A percentile compares a stretch with the other conserved stretches of the same genome.
Conservation (phyloP, 2,329 filamentous ascomycete genomes). For the Beauveria sp. region DNA sequence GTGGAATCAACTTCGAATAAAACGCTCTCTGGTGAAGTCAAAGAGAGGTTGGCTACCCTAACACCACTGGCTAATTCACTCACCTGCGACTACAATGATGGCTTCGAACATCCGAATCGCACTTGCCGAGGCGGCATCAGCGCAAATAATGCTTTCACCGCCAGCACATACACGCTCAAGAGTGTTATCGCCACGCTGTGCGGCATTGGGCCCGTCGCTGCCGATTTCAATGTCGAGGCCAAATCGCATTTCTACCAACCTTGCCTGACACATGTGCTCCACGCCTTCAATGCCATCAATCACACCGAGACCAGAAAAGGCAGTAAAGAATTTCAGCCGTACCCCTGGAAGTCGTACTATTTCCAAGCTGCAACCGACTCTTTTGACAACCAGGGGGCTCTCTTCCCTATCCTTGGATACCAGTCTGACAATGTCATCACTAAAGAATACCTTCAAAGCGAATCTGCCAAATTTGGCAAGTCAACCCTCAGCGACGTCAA, state of each 20-base stretch:
- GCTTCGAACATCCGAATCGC: constrained; percentile 15
- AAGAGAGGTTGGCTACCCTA: constrained; percentile 21
- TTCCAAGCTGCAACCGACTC: constrained; percentile 27
- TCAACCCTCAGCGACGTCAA: constrained; percentile 25
- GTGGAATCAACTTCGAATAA: constrained; percentile 23
- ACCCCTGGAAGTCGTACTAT: constrained; percentile 25
- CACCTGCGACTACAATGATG: constrained; percentile 29
- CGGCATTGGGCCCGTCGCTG: constrained; percentile 32
- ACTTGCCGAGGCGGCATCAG: constrained; percentile 30
- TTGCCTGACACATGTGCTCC: constrained; percentile 33
- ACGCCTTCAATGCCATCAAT: constrained; percentile 23
- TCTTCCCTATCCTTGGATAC: constrained; percentile 27
- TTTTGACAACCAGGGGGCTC: constrained; percentile 26
- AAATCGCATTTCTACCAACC: constrained; percentile 36
- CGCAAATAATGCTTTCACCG: constrained; percentile 33
- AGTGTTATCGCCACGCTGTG: constrained; percentile 35
- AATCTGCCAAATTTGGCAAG: constrained; percentile 21
- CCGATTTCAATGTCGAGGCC: constrained; percentile 35
- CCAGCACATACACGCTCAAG: constrained; percentile 37
- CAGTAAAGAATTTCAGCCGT: constrained; percentile 16
- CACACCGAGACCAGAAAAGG: constrained; percentile 9
- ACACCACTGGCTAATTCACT: constrained; percentile 27
- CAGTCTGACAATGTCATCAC: constrained; percentile 19
- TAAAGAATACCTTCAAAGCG: constrained; percentile 24
- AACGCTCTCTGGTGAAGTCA: constrained; percentile 25